Evolutionary conservation across 2,329 filamentous ascomycete species (phyloP), one percentile per base, ranked within the genome.

Genomic region (Calonectria pauciramosa): DNA sequence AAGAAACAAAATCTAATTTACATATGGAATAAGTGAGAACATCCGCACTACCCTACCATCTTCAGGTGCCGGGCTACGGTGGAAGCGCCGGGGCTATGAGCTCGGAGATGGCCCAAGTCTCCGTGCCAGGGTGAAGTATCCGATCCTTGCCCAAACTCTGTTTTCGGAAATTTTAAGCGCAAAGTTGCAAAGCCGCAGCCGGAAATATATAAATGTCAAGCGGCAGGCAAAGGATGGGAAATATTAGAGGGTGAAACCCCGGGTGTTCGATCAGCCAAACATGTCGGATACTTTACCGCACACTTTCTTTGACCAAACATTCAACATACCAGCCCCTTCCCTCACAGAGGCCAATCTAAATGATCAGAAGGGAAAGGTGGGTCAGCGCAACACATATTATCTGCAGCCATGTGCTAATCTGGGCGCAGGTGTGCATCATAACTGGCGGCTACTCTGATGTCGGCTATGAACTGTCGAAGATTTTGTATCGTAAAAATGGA

Each of bases 401-500:
- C 10, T 63, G 13, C 6, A 4, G 16, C 7, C 13, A 20, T 34
- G 1, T 28, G 4, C 18, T 44, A 20, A 63, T 4, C 4, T 2
- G 5, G 5, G 11, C 23, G 14, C 4, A 66, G 41, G 88, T 90
- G 38, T 88, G 85, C 80, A 86, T 92, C 49, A 85, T 92, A 6
- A 92, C 83, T 0, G 83, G 82, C n/a, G 75, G 79, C 52, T 82
- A 82, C 56, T 77, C 78, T 0, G 82, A 83, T 85, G 83, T 90
- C 4, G 90, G 90, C 6, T 85, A 87, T 30, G 88, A 90, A 72
- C 83, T 91, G 3, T 83, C 83, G 44, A 85, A 85, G 34, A 87
- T 91, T 3, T 84, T 92, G 7, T 92, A 91, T 79, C 80, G 83
- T 5, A 86, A 85, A 20, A 88, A 90, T 68, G 90, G 84, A 20